A percentile compares a stretch with the other conserved stretches of the same genome.
phyloP scores from a whole-genome alignment of 768 basidiomycete species.

The Naganishia vaughanmartiniae region DNA sequence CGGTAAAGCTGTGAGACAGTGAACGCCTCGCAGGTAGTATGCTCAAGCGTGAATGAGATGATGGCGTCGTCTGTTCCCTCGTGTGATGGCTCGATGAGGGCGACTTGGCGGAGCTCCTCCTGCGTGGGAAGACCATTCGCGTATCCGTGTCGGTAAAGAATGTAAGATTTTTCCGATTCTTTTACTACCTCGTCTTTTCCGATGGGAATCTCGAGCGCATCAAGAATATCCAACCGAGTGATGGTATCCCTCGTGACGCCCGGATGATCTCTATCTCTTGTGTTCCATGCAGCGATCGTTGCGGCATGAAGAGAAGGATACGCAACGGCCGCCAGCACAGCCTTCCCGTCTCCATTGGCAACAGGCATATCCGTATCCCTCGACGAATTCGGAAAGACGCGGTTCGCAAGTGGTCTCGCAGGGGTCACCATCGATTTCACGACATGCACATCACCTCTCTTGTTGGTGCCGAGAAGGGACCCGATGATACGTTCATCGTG shows the following conservation, averaged over 20 bases:
- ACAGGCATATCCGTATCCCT: slow-evolving; percentile 21
- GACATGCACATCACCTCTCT: slow-evolving; percentile 20
- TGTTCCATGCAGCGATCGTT: slow-evolving; percentile 39
- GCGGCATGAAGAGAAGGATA: slow-evolving; percentile 31
- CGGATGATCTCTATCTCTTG: slow-evolving; percentile 24
- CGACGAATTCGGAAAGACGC: slow-evolving; percentile 33
- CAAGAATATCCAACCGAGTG: slow-evolving; percentile 31
- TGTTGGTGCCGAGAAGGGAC: slow-evolving; percentile 25
- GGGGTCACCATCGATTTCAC: slow-evolving; percentile 30
- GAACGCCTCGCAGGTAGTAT: slow-evolving; percentile 8
- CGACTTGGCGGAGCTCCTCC: background rate
- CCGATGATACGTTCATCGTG: slow-evolving; percentile 27
- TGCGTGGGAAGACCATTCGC: background rate
- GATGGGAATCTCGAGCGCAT: slow-evolving; percentile 30
- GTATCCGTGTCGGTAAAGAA: slow-evolving; percentile 13
- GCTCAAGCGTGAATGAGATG: background rate
- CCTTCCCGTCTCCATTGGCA: slow-evolving; percentile 34
- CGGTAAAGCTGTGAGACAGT: background rate
- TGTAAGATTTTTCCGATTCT: background rate
- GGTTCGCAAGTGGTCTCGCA: slow-evolving; percentile 25
- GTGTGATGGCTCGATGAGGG: background rate
- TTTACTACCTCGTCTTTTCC: background rate
- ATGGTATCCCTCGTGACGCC: slow-evolving; percentile 32
- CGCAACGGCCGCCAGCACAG: slow-evolving; percentile 29
- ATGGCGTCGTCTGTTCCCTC: background rate